Percentiles rank a stretch among this genome's conserved stretches.
Evolutionary conservation across 495 filamentous ascomycete species (phyloP).

Genomic region (Evernia prunastri): DNA sequence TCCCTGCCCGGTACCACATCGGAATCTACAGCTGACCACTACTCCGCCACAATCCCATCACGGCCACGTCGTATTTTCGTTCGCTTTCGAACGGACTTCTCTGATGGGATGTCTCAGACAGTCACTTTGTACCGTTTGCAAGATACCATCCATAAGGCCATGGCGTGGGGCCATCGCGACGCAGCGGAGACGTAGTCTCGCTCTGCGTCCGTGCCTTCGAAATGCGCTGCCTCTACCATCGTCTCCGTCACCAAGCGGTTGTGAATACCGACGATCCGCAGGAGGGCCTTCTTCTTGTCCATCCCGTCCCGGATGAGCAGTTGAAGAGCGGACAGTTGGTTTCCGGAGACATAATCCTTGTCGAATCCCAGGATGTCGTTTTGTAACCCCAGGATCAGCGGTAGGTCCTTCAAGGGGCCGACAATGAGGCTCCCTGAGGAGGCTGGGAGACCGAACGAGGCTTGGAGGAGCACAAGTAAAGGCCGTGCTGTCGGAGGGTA

Average conservation of each 20-base stretch:
- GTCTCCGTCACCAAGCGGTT: constrained; percentile 14
- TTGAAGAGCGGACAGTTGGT: constrained; percentile 19
- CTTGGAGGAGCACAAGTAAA: constrained; percentile 3
- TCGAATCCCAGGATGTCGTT: constrained; percentile 24
- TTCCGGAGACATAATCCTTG: constrained; percentile 10
- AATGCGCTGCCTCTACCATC: not conserved
- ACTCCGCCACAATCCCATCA: not conserved
- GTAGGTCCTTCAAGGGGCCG: not conserved
- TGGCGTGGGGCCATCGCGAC: not conserved
- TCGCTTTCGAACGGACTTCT: no score
- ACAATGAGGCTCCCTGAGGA: not conserved
- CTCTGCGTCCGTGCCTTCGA: not conserved
- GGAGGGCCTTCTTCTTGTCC: constrained; percentile 13
- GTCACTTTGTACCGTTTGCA: not conserved
- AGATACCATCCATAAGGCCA: not conserved
- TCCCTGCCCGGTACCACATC: no score
- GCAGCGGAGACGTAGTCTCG: not conserved
- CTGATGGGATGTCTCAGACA: not conserved
- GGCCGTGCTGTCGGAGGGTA: not conserved
- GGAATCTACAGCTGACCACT: no score
- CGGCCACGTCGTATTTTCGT: not conserved
- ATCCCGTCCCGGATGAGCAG: constrained; percentile 20
- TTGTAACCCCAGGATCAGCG: constrained; percentile 20
- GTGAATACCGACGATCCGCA: constrained; percentile 11
- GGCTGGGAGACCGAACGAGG: not conserved